These are phyloP conservation scores for Debaryomyces udenii DNA, from an alignment of 1,139 yeast genomes.

Conservation along the genomic window DNA sequence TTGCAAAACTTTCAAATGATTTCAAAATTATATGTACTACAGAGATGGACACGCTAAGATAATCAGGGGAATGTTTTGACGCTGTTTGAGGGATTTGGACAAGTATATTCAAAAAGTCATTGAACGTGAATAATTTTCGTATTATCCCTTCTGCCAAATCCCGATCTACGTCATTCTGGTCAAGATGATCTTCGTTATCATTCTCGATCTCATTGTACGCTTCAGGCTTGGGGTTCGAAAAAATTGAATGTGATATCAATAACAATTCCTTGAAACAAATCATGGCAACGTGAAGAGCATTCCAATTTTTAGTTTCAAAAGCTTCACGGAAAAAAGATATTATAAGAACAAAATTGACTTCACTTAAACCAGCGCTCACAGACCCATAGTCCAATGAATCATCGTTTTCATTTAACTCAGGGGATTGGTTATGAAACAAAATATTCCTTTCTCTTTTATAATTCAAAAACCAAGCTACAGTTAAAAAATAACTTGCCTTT, in stretches of 20 bases:
- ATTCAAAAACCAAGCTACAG: conserved; percentile 70
- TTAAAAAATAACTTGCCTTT: conserved; percentile 54
- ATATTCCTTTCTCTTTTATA: conserved; percentile 35
- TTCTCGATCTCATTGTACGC: conserved; percentile 19
- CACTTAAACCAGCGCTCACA: conserved; percentile 69
- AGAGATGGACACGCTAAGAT: conserved; percentile 63
- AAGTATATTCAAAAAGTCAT: conserved; percentile 61
- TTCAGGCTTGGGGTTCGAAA: conserved; percentile 37
- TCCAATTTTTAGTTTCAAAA: conserved; percentile 52
- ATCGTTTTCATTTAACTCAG: conserved; percentile 18
- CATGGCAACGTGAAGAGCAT: conserved; percentile 70
- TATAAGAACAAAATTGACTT: conserved; percentile 63
- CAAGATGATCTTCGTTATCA: conserved; percentile 35
- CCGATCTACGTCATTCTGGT: conserved; percentile 48
- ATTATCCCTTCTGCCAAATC: conserved; percentile 54
- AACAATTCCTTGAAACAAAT: conserved; percentile 69
- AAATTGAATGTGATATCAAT: conserved; percentile 54
- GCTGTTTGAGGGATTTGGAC: conserved; percentile 68
- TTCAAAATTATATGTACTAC: conserved; percentile 68
- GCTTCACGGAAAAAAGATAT: conserved; percentile 59
- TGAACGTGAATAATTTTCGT: conserved; percentile 61
- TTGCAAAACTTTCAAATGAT: conserved; percentile 67
- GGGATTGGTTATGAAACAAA: conserved; percentile 14
- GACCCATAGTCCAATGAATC: conserved; percentile 54
- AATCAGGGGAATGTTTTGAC: conserved; percentile 64